phyloP scores from a whole-genome alignment of 2,329 filamentous ascomycete genomes.

The Lecanicillium sp. region DNA sequence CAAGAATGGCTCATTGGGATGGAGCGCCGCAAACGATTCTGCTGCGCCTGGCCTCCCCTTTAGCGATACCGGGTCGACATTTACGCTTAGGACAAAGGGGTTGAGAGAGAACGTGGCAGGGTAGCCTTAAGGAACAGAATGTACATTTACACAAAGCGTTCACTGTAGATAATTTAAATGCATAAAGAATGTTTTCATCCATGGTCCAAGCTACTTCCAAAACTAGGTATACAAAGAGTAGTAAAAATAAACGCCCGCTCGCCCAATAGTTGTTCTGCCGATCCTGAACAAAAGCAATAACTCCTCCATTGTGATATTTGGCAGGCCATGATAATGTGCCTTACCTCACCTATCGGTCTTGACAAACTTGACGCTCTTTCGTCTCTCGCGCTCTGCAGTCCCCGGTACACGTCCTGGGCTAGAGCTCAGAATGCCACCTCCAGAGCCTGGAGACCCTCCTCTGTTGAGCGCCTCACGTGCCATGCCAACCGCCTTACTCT shows the following conservation, averaged over 20 bases:
- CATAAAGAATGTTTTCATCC: conserved; percentile 5
- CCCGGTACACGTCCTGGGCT: conserved; percentile 35
- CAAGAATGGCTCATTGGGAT: conserved; percentile 14
- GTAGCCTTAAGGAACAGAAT: conserved; percentile 5
- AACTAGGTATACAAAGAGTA: too few relatives aligned
- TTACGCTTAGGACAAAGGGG: conserved; percentile 49
- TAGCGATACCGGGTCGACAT: conserved; percentile 33
- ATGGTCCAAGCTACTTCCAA: too few relatives aligned
- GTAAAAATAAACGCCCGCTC: neutral
- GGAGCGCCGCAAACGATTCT: conserved; percentile 9
- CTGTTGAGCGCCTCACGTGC: conserved; percentile 45
- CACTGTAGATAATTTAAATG: neutral
- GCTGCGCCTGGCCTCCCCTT: conserved; percentile 34
- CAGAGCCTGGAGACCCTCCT: conserved; percentile 11
- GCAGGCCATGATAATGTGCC: neutral
- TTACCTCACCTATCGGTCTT: conserved; percentile 27
- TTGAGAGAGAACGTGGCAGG: conserved; percentile 39
- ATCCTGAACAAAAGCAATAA: neutral
- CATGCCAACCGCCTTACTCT: conserved; percentile 53
- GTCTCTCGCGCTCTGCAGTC: conserved; percentile 41
- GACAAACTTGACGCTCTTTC: conserved; percentile 59
- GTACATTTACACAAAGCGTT: neutral
- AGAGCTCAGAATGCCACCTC: conserved; percentile 37
- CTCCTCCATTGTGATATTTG: neutral
- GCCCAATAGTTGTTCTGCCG: too few relatives aligned